Base-by-base conservation (phyloP, 2,329 filamentous ascomycete genomes). In the Cercospora sp. region DNA sequence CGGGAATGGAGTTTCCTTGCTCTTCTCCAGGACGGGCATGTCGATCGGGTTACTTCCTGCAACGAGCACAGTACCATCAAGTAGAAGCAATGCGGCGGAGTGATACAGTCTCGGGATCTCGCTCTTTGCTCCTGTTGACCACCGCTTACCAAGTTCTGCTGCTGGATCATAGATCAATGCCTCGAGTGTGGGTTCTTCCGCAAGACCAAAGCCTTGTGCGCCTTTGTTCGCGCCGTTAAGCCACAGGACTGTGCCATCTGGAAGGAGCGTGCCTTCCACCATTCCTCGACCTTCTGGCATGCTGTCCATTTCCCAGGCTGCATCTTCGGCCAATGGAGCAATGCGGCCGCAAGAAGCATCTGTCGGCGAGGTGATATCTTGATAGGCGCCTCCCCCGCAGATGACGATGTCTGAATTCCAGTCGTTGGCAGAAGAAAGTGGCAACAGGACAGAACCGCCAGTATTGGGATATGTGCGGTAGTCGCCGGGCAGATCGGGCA, bases 381-480 rank as follows among this genome's bases (percentile, higher is more conserved):
- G 86, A 74, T 87, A 87, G 58, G 85, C 83, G 65, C 87, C 87
- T 28, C 89, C 89, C 70, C 89, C 89, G 69, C 89, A 91, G 69
- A 90, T 83, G 48, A 91, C 80, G 10, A 91, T 77, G 0, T 90
- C 80, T 1, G 87, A 85, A 51, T 86, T 85, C 74, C 87, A 20
- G 7, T 87, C 86, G 0, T 80, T 84, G 1, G 87, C 87, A 0
- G 87, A 86, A 61, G 84, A 80, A 72, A 90, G 87, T 0, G 89
- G 89, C 9, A 91, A 78, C 0, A 90, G 78, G 36, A 90, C 86
- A 55, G 86, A 82, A 0, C 86, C 86, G 2, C 88, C 89, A 72
- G 90, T 87, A 7, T 90, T 83, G 13, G 88, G 89, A 71, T 90
- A 91, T 0, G 89, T 90, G n/a, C 88, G 86, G 28, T 83, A 74